Evolutionary conservation across 495 filamentous ascomycete species (phyloP), one percentile per base, ranked within the genome.

Genomic region (Aspergillus affinis): DNA sequence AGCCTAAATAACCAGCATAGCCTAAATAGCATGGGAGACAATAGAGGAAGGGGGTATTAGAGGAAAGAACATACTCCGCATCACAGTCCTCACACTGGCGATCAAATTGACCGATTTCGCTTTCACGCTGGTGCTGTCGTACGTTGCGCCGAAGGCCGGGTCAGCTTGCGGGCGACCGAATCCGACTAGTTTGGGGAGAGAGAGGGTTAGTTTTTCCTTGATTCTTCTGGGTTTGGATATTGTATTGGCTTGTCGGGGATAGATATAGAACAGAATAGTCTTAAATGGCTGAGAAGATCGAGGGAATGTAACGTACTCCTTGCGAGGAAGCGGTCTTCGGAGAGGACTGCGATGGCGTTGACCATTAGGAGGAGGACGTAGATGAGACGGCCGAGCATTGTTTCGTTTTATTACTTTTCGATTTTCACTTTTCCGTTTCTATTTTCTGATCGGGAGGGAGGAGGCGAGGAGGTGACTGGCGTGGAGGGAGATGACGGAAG

Each of bases 271-370:
- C 53, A 26, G 26, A 50, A 51, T 48, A 63, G 36, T 47, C 41
- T 26, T 4, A 26, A 26, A 26, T 4, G 23, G 23, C 23, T 32
- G 29, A 10, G 12, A 13, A 10, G 29, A 32, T 6, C 3, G 55
- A 48, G 53, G 52, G 23, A 26, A 26, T 26, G 23, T 26, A 26
- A 77, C 86, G 65, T 88, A 96, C 92, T 94, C 66, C 95, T 86
- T 53, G 95, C 94, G 53, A 98, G 88, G 74, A 98, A 98, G 30
- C 95, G 87, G 78, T 98, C 94, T 84, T 98, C 93, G 67, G 92
- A 97, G 52, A 98, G 88, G 75, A 98, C 87, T 54, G 92, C 91
- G 70, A 98, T 90, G 46, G 91, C 90, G 77, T 98, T 98, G 69
- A 93, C 85, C 71, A 98, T 83, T 69, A 98, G 89, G 71, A 96